Evolutionary conservation across 192 early-diverging fungal genomes (phyloP), one percentile per base, ranked within the genome.

Genomic region (Dispira parvispora): DNA sequence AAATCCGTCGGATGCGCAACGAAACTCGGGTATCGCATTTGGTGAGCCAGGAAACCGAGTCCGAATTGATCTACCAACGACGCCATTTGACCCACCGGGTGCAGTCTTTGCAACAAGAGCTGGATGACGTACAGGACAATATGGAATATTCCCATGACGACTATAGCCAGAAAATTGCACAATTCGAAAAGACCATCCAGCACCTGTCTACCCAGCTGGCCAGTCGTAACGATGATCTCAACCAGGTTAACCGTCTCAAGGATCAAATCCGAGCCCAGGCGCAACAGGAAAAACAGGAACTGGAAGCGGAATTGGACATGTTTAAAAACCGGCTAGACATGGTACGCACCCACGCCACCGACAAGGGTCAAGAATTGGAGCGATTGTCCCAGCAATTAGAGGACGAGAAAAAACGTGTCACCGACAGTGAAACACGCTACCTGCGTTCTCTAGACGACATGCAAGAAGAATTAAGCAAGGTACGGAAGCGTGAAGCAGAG

Each of bases 1-100:
- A 60, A 43, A 43, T 42, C 57, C 57, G 57, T 43, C 11, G 43
- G 10, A 8, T 16, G 21, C 26, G 38, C 32, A 27, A 60, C 57
- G 57, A 60, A 21, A 18, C 42, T 21, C 26, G 21, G 57, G 14
- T 60, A 13, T 43, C 14, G 1, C 38, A 18, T 3, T 42, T 60
- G 11, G 13, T 60, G 12, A 21, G 13, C 14, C 57, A 60, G 57
- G 57, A 60, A 60, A 60, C 57, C 2, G 57, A 60, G 32, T 43
- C 57, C 26, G 38, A 60, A 18, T 42, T 42, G 13, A 14, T 60
- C 14, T 60, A 60, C 42, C 57, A 21, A 8, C 57, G 21, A 2
- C 32, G 43, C 14, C 13, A 12, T 43, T 43, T 60, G 32, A 11
- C 11, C n/a, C 12, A 60, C 38, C 57, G 38, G 9, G 26, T 60